These are phyloP conservation scores for Paragyromitra xinjiangensis DNA, from an alignment of 495 filamentous ascomycete species.

Conservation along the genomic window DNA sequence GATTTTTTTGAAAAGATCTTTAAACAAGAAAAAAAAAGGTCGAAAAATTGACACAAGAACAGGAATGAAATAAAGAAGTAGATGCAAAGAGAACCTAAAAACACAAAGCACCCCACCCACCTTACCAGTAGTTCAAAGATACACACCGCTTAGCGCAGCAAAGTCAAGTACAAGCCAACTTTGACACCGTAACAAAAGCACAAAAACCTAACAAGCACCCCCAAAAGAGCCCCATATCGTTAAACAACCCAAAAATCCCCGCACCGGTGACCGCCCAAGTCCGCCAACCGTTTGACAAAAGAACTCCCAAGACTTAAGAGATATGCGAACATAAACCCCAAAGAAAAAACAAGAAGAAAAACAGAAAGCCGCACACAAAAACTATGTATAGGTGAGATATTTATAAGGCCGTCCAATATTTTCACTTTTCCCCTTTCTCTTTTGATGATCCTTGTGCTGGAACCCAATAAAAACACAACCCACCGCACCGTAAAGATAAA, in stretches of 20 bases:
- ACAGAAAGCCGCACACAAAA: conserved; percentile 55
- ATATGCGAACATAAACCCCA: conserved; percentile 55
- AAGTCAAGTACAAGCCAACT: conserved; percentile 54
- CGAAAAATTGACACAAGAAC: conserved; percentile 50
- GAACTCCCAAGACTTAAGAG: conserved; percentile 57
- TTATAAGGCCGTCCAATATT: conserved; percentile 57
- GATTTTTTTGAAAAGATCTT: conserved; percentile 52
- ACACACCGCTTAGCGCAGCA: conserved; percentile 57
- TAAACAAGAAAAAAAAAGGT: conserved; percentile 55
- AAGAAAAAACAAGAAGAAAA: conserved; percentile 49
- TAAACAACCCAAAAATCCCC: conserved; percentile 56
- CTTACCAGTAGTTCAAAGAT: conserved; percentile 52
- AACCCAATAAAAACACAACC: conserved; percentile 57
- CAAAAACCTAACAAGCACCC: conserved; percentile 55
- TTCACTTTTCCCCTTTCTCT: conserved; percentile 52
- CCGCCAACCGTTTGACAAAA: conserved; percentile 56
- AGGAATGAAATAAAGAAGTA: conserved; percentile 28
- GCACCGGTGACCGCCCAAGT: conserved; percentile 55
- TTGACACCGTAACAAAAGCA: conserved; percentile 56
- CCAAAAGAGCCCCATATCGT: conserved; percentile 54
- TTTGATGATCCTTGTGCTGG: conserved; percentile 55
- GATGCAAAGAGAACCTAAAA: conserved; percentile 53
- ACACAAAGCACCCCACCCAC: conserved; percentile 49
- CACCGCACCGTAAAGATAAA: conserved; percentile 51
- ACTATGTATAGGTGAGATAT: conserved; percentile 59